These are phyloP conservation scores for Incumbomyces delicatus DNA, from an alignment of 2,329 filamentous ascomycete species.

Conservation along the genomic window DNA sequence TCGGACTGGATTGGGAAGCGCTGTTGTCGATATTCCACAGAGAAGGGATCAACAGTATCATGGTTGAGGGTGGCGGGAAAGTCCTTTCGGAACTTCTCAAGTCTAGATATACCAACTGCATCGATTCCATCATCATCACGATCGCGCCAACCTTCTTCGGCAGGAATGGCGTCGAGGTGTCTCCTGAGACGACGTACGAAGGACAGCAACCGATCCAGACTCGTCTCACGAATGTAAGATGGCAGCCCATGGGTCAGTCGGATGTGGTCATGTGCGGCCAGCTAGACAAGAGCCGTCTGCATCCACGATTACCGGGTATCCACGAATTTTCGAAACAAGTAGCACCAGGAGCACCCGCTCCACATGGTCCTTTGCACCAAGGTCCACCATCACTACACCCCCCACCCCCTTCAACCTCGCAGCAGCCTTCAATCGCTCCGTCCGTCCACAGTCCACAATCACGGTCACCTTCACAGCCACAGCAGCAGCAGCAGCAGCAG, in stretches of 20 bases:
- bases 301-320: slow-evolving; percentile 1
- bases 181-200: slow-evolving; percentile 44
- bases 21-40: slow-evolving; percentile 50
- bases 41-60: slow-evolving; percentile 63
- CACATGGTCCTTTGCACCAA: background rate
- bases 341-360: background rate
- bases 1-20: slow-evolving; percentile 47
- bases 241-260: slow-evolving; percentile 64
- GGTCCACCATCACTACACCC: background rate
- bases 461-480: background rate
- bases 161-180: slow-evolving; percentile 67
- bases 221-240: slow-evolving; percentile 53
- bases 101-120: slow-evolving; percentile 47
- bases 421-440: background rate
- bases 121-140: slow-evolving; percentile 75
- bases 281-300: slow-evolving; percentile 25
- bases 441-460: background rate
- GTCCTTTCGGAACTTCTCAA: slow-evolving; percentile 76
- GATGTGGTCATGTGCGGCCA: slow-evolving; percentile 75
- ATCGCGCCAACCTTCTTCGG: slow-evolving; percentile 89
- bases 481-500: no score
- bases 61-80: slow-evolving; percentile 80
- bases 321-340: slow-evolving; percentile 7
- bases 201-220: slow-evolving; percentile 53
- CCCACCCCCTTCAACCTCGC: background rate